Evolutionary conservation across 495 filamentous ascomycete genomes (phyloP), one percentile per base, ranked within the genome.

Genomic region (Glonium stellatum): DNA sequence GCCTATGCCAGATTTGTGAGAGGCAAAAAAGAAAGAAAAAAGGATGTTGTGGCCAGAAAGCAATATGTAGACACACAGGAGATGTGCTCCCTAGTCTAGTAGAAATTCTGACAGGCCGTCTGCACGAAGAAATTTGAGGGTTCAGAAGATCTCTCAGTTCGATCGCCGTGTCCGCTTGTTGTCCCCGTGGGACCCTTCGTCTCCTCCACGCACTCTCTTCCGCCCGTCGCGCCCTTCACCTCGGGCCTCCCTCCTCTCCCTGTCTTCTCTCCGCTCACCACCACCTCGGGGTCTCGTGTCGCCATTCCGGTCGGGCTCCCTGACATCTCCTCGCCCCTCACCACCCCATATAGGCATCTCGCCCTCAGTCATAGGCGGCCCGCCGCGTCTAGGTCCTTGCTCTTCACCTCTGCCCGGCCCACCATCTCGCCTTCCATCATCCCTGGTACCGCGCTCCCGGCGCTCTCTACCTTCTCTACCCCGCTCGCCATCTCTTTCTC

Each of bases 171-270:
- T 22, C 21, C 60, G 54, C 54, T 62, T 62, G 47, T 22, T 36
- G 54, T 62, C 60, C 27, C 55, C 60, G 22, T 58, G 60, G 25
- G 37, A 27, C 21, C 27, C 27, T 23, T 57, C 60, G 23, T 56
- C 64, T 6, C 42, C 42, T 18, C 51, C 62, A 2, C 61, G 46
- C 55, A 50, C 61, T 60, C 65, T 60, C 62, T 67, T 67, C 50
- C 60, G 22, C 15, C 11, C 52, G 54, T 62, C 62, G 19, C 59
- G 21, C 19, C 47, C 37, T 11, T 48, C 55, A 12, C 42, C 36
- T 48, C 55, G 22, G 31, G 39, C 31, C n/a, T 57, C 60, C 21
- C 60, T 18, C 31, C 59, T 41, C 51, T 66, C 64, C 31, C 59
- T 23, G 19, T 49, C 55, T 21, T 60, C 59, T 1, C 64, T 48